A percentile compares a stretch with the other conserved stretches of the same genome.
Conservation (phyloP, 257 asterid species). For the Ajuga chamaepitys region DNA sequence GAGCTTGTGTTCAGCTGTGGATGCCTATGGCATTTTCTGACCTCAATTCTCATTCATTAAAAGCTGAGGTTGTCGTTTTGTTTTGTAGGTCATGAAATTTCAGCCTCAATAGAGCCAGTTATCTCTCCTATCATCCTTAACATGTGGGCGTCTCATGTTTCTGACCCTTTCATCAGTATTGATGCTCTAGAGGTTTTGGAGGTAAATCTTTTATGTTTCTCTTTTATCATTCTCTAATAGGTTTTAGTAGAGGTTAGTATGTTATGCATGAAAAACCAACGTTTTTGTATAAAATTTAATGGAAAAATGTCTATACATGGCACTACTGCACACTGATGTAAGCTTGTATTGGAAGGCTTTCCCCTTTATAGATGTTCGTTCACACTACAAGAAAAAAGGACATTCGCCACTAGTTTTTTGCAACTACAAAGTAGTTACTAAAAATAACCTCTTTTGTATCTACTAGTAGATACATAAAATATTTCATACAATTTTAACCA, state of each 20-base stretch:
- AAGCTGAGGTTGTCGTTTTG: slow-evolving; percentile 12
- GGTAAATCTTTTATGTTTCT: slow-evolving; percentile 33
- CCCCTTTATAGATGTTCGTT: not conserved
- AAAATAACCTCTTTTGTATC: too few species aligned
- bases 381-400: too few species aligned
- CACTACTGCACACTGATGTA: not conserved
- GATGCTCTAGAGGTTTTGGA: slow-evolving; percentile 96
- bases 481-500: too few species aligned
- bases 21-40: slow-evolving; percentile 6
- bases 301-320: not conserved
- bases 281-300: not conserved
- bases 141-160: slow-evolving; percentile 91
- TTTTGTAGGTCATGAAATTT: slow-evolving; percentile 55
- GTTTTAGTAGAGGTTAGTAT: not conserved
- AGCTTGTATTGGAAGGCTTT: not conserved
- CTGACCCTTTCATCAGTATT: slow-evolving; percentile 92
- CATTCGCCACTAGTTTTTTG: too few species aligned
- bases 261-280: not conserved
- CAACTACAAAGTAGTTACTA: too few species aligned
- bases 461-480: too few species aligned
- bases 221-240: not conserved
- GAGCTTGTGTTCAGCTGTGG: slow-evolving; percentile 8
- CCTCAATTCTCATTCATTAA: too few species aligned
- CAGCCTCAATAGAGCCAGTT: slow-evolving; percentile 62
- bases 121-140: slow-evolving; percentile 85